Base-by-base conservation (phyloP, 2,329 filamentous ascomycete genomes). In the Colletotrichum tabaci region DNA sequence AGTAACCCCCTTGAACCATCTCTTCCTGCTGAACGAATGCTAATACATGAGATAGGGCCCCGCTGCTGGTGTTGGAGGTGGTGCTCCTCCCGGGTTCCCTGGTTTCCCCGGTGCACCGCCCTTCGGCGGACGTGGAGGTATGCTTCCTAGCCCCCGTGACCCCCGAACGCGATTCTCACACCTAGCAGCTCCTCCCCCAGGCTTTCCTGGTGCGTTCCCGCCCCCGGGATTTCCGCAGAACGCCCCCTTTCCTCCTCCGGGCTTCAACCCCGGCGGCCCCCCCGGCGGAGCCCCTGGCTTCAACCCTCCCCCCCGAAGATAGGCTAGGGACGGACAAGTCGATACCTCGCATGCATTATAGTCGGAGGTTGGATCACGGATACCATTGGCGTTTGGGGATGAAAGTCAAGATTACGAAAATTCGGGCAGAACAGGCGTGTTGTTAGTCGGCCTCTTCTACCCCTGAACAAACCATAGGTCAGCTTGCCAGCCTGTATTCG, bases 11-110 rank as follows among this genome's bases (percentile, higher is more conserved):
- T 21, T 1, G 13, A 18, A 9, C 44, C 30, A 12, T 42, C 4
- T 38, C 2, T 47, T 44, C 42, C n/a, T 38, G 18, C 16, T 35
- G 9, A 12, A 10, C 15, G 4, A 16, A n/a, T 21, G 47, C 38
- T 56, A n/a, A 61, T 21, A 42, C 46, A 12, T 16, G 4, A 61
- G 52, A 18, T 74, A 90, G 88, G 89, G 96, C 42, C 96, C 96
- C 79, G 94, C 94, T 82, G 92, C 93, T 79, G 96, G 95, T 80
- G 92, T 98, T 79, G 96, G 94, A 77, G 92, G 91, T 71, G 93
- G 82, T 47, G 84, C 81, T 61, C 92, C 93, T 76, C 88, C 86
- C 72, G 87, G 87, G 74, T 87, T 90, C 78, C 85, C 86, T 73
- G 82, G 86, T 30, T 84, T 87, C 77, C 86, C 87, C 56, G 82